Base-by-base conservation (phyloP, 345 rosid species). In the Odontarrhena argentea region DNA sequence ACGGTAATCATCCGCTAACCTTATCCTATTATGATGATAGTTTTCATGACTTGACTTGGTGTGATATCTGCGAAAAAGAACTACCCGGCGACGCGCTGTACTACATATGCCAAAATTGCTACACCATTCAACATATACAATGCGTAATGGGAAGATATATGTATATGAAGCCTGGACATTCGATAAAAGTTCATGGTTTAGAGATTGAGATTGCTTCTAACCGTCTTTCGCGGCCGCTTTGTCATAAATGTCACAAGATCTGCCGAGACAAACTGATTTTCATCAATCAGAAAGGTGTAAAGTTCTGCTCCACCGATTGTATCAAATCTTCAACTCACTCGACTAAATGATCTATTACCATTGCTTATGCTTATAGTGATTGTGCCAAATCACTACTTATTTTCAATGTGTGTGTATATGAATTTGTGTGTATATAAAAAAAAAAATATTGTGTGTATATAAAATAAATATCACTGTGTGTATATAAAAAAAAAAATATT, bases 241-340 rank as follows among this genome's bases (percentile, higher is more conserved):
- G 63, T 22, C 22, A 25, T 42, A 26, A 36, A 26, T 58, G 37
- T 58, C 37, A 58, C 12, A 3, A 7, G 10, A 36, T n/a, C 3
- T 58, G 63, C 36, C 63, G 12, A 41, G 37, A 58, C 12, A 58
- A 42, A 58, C 15, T 22, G 14, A 3, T 38, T 24, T 26, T 55
- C 48, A 38, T 18, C 48, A 38, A 43, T 35, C 32, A 5, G 4
- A 54, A 3, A 24, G n/a, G 9, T 54, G 7, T 8, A 35, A 14
- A 25, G 14, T 54, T 54, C 26, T 54, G 59, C 9, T 35, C 59
- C 9, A 14, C 34, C 2, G 22, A 15, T 14, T 54, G 43, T n/a
- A n/a, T n/a, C n/a, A n/a, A n/a, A n/a, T n/a, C n/a, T n/a, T n/a
- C n/a, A n/a, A n/a, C n/a, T n/a, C n/a, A n/a, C n/a, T n/a, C 22